Evolutionary conservation across 805 yeast species (phyloP).

Genomic region (Brettanomyces anomalus): DNA sequence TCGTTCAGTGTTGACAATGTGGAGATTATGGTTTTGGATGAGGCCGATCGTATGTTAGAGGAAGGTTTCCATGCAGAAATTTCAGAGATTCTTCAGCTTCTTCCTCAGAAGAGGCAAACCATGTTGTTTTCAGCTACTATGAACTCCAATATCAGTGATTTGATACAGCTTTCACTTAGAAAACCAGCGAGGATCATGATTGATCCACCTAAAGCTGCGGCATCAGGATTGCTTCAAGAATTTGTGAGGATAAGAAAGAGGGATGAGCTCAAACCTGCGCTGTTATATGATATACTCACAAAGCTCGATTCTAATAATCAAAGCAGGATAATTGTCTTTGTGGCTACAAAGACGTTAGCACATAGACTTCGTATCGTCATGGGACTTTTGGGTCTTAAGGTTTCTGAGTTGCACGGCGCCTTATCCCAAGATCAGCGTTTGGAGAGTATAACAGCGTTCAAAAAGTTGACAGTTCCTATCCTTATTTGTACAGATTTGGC

Average conservation of each 20-base stretch:
- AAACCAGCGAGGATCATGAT: constrained; percentile 94
- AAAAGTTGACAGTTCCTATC: constrained; percentile 73
- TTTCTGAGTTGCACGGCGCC: constrained; percentile 77
- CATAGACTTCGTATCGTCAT: constrained; percentile 72
- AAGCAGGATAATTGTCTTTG: constrained; percentile 80
- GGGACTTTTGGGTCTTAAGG: constrained; percentile 68
- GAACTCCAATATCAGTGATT: constrained; percentile 85
- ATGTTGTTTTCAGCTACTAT: constrained; percentile 94
- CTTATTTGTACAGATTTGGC: constrained; percentile 96
- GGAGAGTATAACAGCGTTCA: constrained; percentile 72
- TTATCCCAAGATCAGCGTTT: constrained; percentile 90
- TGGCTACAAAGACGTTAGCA: constrained; percentile 84
- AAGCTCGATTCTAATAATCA: constrained; percentile 54
- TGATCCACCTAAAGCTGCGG: constrained; percentile 93
- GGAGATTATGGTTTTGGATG: constrained; percentile 90
- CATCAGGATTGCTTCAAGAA: constrained; percentile 83
- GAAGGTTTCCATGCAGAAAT: constrained; percentile 97
- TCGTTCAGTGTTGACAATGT: constrained; percentile 85
- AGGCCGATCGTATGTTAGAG: constrained; percentile 98
- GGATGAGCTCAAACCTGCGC: constrained; percentile 75
- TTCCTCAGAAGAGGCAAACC: constrained; percentile 91
- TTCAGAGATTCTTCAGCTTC: constrained; percentile 75
- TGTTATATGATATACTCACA: constrained; percentile 62
- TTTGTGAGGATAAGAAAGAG: constrained; percentile 91
- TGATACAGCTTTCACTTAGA: constrained; percentile 79